Base-by-base conservation (phyloP, 768 basidiomycete genomes). In the Tulasnella sp. region DNA sequence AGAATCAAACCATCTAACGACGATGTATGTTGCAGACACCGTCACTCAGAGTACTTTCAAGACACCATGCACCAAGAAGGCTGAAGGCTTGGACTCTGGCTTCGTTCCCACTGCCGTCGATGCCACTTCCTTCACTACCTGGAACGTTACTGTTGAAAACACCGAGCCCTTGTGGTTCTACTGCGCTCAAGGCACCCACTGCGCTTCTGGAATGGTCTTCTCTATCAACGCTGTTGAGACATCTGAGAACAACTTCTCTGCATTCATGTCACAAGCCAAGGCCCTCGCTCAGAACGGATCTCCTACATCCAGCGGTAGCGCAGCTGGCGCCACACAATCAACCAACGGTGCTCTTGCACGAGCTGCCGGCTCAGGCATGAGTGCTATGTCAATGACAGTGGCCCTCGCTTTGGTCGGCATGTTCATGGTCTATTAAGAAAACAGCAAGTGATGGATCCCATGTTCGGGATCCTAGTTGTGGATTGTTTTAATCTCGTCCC, bases 21-120 rank as follows among this genome's bases (percentile, higher is more conserved):
- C 44, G 19, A 33, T 28, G 49, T 35, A 28, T 39, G 29, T 25
- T 27, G 43, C 22, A 44, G 42, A 63, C 60, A 64, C 62, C 20
- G 59, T 66, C 61, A 70, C 64, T 16, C 61, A 63, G 62, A 61
- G 54, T 8, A 64, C 58, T 3, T 63, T 64, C 48, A 51, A 48
- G 6, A 33, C 28, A 4, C 69, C 69, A 2, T 63, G 62, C 63
- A 16, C 48, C 19, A 28, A 45, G 15, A 24, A 27, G 19, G 49
- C 49, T 22, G 39, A 31, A 16, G 47, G 55, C 10, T 58, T 58
- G 40, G 46, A 56, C 43, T 50, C 48, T 33, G 54, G 57, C 1
- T 58, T 55, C 56, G 33, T 42, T 46, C 56, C 56, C 19, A 37
- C 45, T 12, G 31, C 37, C 27, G 55, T 34, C 27, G 39, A n/a